A percentile compares a stretch with the other conserved stretches of the same genome.
Conservation (phyloP, 352 stramenopile genomes). For the Phytopythium chamaehyphon region DNA sequence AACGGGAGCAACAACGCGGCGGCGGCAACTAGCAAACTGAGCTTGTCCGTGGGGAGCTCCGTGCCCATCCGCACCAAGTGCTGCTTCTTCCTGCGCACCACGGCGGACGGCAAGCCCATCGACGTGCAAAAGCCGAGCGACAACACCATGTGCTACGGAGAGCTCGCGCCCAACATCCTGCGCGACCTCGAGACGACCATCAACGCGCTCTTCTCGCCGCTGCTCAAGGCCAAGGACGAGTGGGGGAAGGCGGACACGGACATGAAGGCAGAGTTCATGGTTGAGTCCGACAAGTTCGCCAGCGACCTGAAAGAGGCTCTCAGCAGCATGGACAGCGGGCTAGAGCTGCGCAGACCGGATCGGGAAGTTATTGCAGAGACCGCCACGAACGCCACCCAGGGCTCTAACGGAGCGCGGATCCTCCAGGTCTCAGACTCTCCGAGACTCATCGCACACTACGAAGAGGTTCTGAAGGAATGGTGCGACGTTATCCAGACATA, state of each 20-base stretch:
- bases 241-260: constrained; percentile 95
- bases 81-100: constrained; percentile 81
- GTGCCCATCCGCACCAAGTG: constrained; percentile 75
- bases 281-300: constrained; percentile 94
- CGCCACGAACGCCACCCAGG: constrained; percentile 30
- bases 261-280: constrained; percentile 91
- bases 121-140: constrained; percentile 75
- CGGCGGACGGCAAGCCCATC: constrained; percentile 64
- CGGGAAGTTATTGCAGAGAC: constrained; percentile 68
- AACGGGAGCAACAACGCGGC: constrained; percentile 17
- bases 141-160: constrained; percentile 78
- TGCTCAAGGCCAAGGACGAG: constrained; percentile 92
- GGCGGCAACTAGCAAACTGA: constrained; percentile 49
- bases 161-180: constrained; percentile 81
- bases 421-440: constrained; percentile 85
- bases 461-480: constrained; percentile 97
- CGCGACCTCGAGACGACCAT: constrained; percentile 78
- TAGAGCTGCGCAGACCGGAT: constrained; percentile 90
- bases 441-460: constrained; percentile 91
- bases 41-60: constrained; percentile 62
- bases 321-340: constrained; percentile 93
- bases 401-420: constrained; percentile 32
- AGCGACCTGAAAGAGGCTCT: constrained; percentile 93
- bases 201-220: constrained; percentile 84
- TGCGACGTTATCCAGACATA: constrained; percentile 95